Base-by-base conservation (phyloP, 306 rosid species). In the Castanea crenata region DNA sequence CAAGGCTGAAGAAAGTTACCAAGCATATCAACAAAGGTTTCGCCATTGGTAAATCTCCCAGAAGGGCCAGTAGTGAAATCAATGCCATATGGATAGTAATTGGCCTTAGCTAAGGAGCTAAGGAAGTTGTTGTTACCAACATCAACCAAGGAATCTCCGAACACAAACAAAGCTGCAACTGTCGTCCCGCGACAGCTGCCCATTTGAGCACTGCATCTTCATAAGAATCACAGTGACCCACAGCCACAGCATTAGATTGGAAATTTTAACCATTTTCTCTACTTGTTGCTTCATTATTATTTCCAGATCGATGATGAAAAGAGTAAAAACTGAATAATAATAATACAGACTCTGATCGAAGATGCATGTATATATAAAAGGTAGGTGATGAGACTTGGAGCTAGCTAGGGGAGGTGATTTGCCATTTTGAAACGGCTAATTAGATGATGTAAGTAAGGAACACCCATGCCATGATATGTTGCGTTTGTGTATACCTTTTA, bases 101-200 rank as follows among this genome's bases (percentile, higher is more conserved):
- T 88, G 41, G 98, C 64, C 85, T 65, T 94, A 2, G 96, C 97
- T 0, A 80, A 1, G 2, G 97, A 57, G 27, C 23, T 82, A 0
- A 94, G 83, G 83, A 59, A 87, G 80, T 92, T 94, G 63, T 92
- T 92, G 88, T 94, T 94, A 41, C 99, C 99, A 81, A 85, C 89
- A 18, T 94, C 99, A 71, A 85, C 96, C 82, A 91, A 75, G 10
- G 99, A 92, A 74, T 94, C 99, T 29, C 99, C 99, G 29, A 94
- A 94, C 80, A 89, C 86, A 79, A 92, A 91, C 86, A 92, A 55
- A 20, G 92, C 97, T 38, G 99, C 80, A 76, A 94, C 93, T 16
- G 87, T 46, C 78, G 84, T 59, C 86, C 74, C 5, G 57, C 76
- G 21, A 82, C 85, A 2, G 59, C 5, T 1, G 4, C 34, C 79